Conservation (phyloP, 73 alveolate genomes). For the Stentor coeruleus region DNA sequence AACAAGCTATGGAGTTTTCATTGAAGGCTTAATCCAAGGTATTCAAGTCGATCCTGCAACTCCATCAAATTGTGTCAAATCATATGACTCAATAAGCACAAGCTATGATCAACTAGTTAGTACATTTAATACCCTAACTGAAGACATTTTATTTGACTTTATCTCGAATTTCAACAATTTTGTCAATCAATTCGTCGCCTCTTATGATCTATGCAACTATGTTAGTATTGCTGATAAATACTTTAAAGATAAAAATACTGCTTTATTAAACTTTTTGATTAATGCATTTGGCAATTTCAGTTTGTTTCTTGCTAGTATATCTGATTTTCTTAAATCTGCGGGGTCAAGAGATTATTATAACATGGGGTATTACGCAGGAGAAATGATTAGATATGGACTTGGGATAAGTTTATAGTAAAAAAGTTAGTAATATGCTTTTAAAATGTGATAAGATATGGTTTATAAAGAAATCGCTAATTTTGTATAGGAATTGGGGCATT, state of each 20-base stretch:
- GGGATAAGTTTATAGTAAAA: background rate
- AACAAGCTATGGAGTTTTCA: no score
- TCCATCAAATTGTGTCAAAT: constrained; percentile 3
- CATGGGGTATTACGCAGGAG: background rate
- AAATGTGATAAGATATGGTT: no score
- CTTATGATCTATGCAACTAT: background rate
- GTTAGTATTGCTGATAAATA: background rate
- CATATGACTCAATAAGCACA: background rate
- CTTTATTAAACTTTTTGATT: background rate
- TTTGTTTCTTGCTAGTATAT: background rate
- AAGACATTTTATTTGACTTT: no score
- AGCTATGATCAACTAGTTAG: no score
- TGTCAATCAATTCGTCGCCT: background rate
- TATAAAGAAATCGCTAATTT: no score
- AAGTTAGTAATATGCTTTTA: no score
- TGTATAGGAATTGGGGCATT: no score
- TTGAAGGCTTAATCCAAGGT: constrained; percentile 4
- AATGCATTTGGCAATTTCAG: background rate
- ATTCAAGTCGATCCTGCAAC: constrained; percentile 5
- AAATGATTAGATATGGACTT: background rate
- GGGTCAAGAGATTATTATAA: background rate
- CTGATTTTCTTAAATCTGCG: background rate
- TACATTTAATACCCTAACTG: no score
- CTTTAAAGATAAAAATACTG: background rate
- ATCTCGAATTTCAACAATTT: background rate